These are phyloP conservation scores for Curvularia verruculosa DNA, from an alignment of 2,329 filamentous ascomycete genomes.

Conservation along the genomic window DNA sequence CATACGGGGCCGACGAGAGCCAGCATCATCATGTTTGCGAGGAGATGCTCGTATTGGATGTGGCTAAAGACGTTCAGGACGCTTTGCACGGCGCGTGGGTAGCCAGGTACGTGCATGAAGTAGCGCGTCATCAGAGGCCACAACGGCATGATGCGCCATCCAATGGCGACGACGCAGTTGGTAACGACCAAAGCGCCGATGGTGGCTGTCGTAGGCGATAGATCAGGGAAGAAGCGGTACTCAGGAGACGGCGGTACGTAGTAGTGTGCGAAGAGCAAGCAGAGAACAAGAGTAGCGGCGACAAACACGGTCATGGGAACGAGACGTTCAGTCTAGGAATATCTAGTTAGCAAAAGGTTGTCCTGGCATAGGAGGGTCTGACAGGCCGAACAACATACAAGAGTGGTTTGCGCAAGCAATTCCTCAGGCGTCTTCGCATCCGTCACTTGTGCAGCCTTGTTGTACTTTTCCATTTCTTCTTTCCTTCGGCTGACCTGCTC, in stretches of 20 bases:
- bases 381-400: conserved; percentile 28
- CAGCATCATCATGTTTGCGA: conserved; percentile 68
- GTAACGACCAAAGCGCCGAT: conserved; percentile 65
- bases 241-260: conserved; percentile 39
- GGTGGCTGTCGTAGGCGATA: conserved; percentile 51
- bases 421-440: conserved; percentile 35
- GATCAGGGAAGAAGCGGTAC: conserved; percentile 43
- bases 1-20: conserved; percentile 66
- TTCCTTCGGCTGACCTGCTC: conserved; percentile 41
- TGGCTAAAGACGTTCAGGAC: conserved; percentile 74
- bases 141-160: conserved; percentile 68
- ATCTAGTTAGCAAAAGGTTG: conserved; percentile 1
- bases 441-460: conserved; percentile 28
- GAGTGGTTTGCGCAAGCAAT: conserved; percentile 40
- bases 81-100: conserved; percentile 66
- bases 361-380: too few relatives aligned
- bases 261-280: conserved; percentile 38
- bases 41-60: conserved; percentile 62
- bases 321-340: conserved; percentile 42
- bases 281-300: conserved; percentile 32
- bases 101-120: conserved; percentile 53
- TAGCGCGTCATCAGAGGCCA: conserved; percentile 73
- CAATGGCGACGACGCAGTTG: conserved; percentile 63
- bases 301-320: conserved; percentile 46
- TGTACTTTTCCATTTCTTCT: conserved; percentile 37